Base-by-base conservation (phyloP, 305 asterid species). In the Rubia balearica region DNA sequence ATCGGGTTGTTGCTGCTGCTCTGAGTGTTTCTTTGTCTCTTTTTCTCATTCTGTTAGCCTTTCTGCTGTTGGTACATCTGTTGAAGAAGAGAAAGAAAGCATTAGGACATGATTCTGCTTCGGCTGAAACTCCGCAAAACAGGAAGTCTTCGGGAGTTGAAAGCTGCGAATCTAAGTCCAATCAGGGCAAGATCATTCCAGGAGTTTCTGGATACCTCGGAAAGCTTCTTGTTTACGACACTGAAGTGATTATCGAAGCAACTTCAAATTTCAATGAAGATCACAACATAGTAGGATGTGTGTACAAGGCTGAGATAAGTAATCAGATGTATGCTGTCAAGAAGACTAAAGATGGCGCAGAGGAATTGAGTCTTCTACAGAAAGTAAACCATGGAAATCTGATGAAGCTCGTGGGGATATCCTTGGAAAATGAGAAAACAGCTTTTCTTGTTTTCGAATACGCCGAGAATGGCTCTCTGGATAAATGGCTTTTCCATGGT, bases 141-240 rank as follows among this genome's bases (percentile, higher is more conserved):
- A 78, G 59, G 17, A 85, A 75, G 69, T 69, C 60, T 49, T 65
- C 81, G 3, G 78, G 74, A 65, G 73, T 69, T 8, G 77, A 62
- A 62, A 57, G 59, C 7, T 57, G 71, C 22, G 75, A 68, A 57
- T 67, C 63, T 0, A 88, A 81, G 73, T 41, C 61, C 38, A 69
- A 42, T 65, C 90, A 83, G 62, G 89, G 80, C 74, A 89, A 86
- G 88, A 77, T 91, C 68, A 88, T 91, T 69, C 90, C 91, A 1
- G 95, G 95, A 65, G 81, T 91, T 33, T 91, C 95, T 0, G 91
- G 93, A 71, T 87, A 88, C 70, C 92, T 91, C 36, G 88, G 90
- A 17, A 91, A 84, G 78, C 82, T 83, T 17, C 71, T 80, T 61
- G 78, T 83, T 73, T 91, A 86, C 60, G 96, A 89, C 67, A 61